Evolutionary conservation across 78 protist species (phyloP).

Genomic region (Dictyostelium capitatum): DNA sequence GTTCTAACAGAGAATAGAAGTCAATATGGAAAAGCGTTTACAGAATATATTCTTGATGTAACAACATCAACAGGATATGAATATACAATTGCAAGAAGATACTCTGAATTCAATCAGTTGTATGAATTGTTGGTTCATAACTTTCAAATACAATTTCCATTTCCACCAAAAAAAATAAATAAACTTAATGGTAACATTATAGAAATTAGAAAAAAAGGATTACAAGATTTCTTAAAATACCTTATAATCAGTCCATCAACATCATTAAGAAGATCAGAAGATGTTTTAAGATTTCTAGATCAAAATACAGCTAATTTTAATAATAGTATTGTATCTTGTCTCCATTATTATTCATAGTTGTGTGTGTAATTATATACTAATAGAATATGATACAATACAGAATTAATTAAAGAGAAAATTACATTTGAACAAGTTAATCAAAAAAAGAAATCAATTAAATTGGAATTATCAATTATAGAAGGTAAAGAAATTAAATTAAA

Average conservation of each 20-base stretch:
- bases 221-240: conserved; percentile 50
- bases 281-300: conserved; percentile 57
- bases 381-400: not conserved
- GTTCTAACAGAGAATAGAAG: conserved; percentile 25
- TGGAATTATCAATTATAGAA: conserved; percentile 50
- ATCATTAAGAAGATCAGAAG: conserved; percentile 37
- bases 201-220: conserved; percentile 34
- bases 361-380: not conserved
- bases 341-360: too few species aligned
- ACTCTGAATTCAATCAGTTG: conserved; percentile 46
- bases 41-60: conserved; percentile 68
- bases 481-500: conserved; percentile 42
- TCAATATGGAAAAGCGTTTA: conserved; percentile 47
- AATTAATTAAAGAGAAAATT: conserved; percentile 40
- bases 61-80: conserved; percentile 37
- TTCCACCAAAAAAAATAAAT: conserved; percentile 72
- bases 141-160: conserved; percentile 62
- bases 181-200: conserved; percentile 23
- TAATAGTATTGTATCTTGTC: conserved; percentile 14
- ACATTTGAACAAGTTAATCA: conserved; percentile 55
- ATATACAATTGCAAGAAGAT: conserved; percentile 74
- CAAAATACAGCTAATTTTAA: conserved; percentile 45
- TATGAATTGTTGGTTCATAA: conserved; percentile 60
- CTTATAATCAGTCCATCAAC: conserved; percentile 15
- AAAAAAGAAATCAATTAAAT: conserved; percentile 5